Conservation (phyloP, 257 asterid genomes). For the Solanum dulcamara region DNA sequence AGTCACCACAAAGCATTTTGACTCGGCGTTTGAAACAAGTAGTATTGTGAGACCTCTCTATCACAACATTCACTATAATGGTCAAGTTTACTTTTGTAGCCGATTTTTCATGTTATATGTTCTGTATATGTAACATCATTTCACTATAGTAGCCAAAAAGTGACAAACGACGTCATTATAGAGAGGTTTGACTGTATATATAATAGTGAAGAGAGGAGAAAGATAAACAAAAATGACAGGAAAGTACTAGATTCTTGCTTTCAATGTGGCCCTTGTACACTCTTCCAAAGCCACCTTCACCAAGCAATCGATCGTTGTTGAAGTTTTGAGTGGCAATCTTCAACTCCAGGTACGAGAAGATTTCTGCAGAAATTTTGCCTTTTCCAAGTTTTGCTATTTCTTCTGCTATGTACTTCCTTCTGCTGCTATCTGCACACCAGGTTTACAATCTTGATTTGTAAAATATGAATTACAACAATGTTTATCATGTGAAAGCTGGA, state of each 20-base stretch:
- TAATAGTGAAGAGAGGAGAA: neutral
- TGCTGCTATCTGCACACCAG: conserved; percentile 39
- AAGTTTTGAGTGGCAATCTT: conserved; percentile 35
- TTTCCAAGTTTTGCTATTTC: conserved; percentile 59
- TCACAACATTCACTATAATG: neutral
- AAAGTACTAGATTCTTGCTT: conserved; percentile 23
- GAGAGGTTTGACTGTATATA: neutral
- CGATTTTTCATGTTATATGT: neutral
- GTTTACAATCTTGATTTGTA: neutral
- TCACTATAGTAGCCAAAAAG: neutral
- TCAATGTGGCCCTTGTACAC: conserved; percentile 43
- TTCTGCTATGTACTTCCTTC: conserved; percentile 38
- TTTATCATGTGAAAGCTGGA: neutral
- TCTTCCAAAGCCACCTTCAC: conserved; percentile 73
- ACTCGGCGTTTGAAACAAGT: neutral
- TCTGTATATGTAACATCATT: neutral
- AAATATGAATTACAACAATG: neutral
- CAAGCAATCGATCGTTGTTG: conserved; percentile 15
- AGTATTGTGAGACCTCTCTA: neutral
- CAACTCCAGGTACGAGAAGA: conserved; percentile 28
- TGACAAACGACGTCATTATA: neutral
- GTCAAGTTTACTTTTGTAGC: neutral
- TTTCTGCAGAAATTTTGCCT: conserved; percentile 38
- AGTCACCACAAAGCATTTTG: neutral
- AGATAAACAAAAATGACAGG: neutral